Evolutionary conservation across 2,329 filamentous ascomycete species (phyloP), one percentile per base, ranked within the genome.

Genomic region (Pseudogymnoascus sp.): DNA sequence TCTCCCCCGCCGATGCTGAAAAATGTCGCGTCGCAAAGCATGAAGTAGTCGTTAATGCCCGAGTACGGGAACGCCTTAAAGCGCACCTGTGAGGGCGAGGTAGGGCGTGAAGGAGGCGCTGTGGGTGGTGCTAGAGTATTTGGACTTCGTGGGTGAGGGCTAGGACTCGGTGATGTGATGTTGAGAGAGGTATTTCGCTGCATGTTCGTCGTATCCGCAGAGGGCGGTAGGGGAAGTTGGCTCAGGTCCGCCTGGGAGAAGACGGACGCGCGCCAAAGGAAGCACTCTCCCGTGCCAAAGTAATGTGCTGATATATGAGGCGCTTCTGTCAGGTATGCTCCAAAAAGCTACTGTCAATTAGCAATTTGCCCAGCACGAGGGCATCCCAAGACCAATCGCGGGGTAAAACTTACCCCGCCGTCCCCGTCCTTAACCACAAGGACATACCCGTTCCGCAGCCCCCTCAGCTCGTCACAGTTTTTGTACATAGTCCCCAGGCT

Each of bases 21-120:
- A 74, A 90, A 98, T 23, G 87, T 85, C 2, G 85, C 81, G 77
- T 98, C 92, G 77, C 93, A 98, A 72, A 96, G 90, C 69, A 98
- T 95, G 79, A 93, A 92, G 75, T 96, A 99, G 76, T 98, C 95
- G 75, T 99, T 98, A 43, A 96, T 85, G 4, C 95, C 95, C 64
- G 90, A 96, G 73, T 97, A 98, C 0, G 93, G 93, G 71, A 98
- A 99, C 0, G 93, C 93, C 77, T 96, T 97, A 83, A 99, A 99
- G 19, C 95, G 87, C 69, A 98, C 91, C 25, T 86, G 83, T 67
- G 93, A 90, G 4, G 86, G 84, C 3, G 86, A 85, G 25, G 81
- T 83, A 1, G 83, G 71, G 4, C 68, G 70, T 6, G 72, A 71
- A 16, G 67, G 37, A 48, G 64, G 64, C 23, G 66, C 64, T 43